A percentile compares a stretch with the other conserved stretches of the same genome.
phyloP scores from a whole-genome alignment of 1,139 yeast genomes.

The Geotrichum australiense region DNA sequence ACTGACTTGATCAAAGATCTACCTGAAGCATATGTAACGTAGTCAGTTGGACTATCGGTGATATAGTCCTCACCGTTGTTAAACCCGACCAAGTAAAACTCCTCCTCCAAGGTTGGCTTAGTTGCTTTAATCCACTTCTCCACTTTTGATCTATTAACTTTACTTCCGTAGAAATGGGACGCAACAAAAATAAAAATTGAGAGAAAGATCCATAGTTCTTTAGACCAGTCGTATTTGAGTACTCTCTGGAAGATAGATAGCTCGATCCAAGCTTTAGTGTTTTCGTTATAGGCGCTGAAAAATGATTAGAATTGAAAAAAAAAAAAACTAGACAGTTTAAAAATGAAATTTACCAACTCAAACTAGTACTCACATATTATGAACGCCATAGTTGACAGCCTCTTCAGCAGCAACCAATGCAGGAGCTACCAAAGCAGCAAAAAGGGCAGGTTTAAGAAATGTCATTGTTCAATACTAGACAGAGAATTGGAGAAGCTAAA shows the following conservation, averaged over 20 bases:
- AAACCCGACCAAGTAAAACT: conserved; percentile 79
- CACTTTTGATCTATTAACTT: conserved; percentile 52
- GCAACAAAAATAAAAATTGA: conserved; percentile 39
- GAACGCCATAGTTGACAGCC: conserved; percentile 12
- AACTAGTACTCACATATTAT: conserved; percentile 16
- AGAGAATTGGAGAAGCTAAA: not conserved
- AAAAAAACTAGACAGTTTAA: not conserved
- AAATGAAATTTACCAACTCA: not conserved
- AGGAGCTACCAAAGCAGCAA: not conserved
- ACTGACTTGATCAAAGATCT: conserved; percentile 67
- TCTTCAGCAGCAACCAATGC: conserved; percentile 8
- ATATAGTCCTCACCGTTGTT: conserved; percentile 31
- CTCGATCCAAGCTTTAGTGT: conserved; percentile 30
- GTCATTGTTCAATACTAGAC: not conserved
- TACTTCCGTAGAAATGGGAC: conserved; percentile 48
- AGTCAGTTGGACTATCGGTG: conserved; percentile 66
- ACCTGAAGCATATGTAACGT: conserved; percentile 81
- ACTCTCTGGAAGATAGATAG: conserved; percentile 35
- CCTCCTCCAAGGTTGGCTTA: conserved; percentile 47
- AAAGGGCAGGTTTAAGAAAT: not conserved
- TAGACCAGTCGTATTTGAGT: conserved; percentile 58
- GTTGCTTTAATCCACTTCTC: conserved; percentile 44
- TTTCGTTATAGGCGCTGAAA: conserved; percentile 13
- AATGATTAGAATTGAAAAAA: not conserved
- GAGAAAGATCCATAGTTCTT: conserved; percentile 54